A percentile compares a stretch with the other conserved stretches of the same genome.
phyloP scores from a whole-genome alignment of 2,329 filamentous ascomycete species.

The Penicillium sp. region DNA sequence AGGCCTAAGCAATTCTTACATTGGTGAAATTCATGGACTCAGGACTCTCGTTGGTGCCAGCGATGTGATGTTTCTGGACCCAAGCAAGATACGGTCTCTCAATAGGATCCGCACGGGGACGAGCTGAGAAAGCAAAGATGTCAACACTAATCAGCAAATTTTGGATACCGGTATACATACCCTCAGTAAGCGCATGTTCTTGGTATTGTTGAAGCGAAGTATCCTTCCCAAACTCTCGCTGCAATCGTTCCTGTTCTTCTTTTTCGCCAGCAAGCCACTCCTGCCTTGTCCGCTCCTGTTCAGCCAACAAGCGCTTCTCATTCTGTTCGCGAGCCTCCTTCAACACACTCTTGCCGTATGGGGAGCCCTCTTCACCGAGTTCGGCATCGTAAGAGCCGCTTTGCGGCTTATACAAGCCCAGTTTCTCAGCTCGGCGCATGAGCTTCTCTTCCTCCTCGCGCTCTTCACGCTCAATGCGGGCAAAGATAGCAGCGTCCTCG shows the following conservation, averaged over 20 bases:
- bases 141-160: conserved; percentile 12
- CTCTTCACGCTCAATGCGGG: conserved; percentile 44
- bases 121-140: conserved; percentile 20
- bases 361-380: conserved; percentile 42
- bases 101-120: conserved; percentile 42
- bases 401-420: conserved; percentile 46
- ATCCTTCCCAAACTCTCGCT: conserved; percentile 34
- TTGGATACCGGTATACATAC: conserved; percentile 20
- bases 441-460: conserved; percentile 39
- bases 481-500: conserved; percentile 50
- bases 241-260: conserved; percentile 36
- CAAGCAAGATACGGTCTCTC: conserved; percentile 43
- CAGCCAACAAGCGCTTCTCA: conserved; percentile 39
- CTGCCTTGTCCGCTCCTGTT: conserved; percentile 51
- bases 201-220: conserved; percentile 40
- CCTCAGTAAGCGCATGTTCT: conserved; percentile 36
- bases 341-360: conserved; percentile 45
- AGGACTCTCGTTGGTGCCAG: conserved; percentile 35
- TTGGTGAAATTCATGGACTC: conserved; percentile 38
- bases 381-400: conserved; percentile 45
- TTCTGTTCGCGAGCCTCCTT: conserved; percentile 42
- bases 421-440: conserved; percentile 38
- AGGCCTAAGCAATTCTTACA: conserved; percentile 24
- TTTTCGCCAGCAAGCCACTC: conserved; percentile 56
- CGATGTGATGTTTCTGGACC: conserved; percentile 45